phyloP scores from a whole-genome alignment of 192 early-diverging fungal species.

The Coemansia aciculifera region DNA sequence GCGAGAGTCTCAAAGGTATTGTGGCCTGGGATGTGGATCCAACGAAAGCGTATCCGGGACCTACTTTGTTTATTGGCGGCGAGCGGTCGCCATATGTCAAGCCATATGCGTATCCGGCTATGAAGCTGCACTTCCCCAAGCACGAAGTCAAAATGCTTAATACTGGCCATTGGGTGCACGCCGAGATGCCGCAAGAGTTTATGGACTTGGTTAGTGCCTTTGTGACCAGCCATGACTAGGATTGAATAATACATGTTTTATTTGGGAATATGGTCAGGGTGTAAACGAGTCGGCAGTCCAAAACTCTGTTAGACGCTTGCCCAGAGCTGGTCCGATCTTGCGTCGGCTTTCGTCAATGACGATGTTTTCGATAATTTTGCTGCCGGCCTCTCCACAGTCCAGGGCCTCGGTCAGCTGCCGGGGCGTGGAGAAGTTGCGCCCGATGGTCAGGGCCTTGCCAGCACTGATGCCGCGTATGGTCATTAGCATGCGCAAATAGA shows the following conservation, averaged over 20 bases:
- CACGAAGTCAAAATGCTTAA: slow-evolving; percentile 66
- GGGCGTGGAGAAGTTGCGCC: slow-evolving; percentile 68
- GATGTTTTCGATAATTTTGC: slow-evolving; percentile 53
- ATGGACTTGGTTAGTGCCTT: slow-evolving; percentile 59
- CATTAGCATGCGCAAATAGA: slow-evolving; percentile 85
- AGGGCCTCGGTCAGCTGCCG: slow-evolving; percentile 53
- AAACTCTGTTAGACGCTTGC: slow-evolving; percentile 59
- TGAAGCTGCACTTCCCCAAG: slow-evolving; percentile 73
- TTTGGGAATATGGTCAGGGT: neutral
- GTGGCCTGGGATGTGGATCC: slow-evolving; percentile 53
- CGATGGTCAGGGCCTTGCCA: slow-evolving; percentile 83
- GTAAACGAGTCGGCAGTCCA: slow-evolving; percentile 59
- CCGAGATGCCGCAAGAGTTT: slow-evolving; percentile 71
- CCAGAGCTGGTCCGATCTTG: slow-evolving; percentile 57
- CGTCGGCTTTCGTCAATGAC: slow-evolving; percentile 55
- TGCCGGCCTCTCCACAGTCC: slow-evolving; percentile 22
- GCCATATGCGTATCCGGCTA: slow-evolving; percentile 56
- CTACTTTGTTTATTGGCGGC: slow-evolving; percentile 84
- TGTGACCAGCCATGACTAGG: slow-evolving; percentile 12
- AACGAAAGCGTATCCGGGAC: slow-evolving; percentile 56
- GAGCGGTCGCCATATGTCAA: slow-evolving; percentile 65
- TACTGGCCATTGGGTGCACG: slow-evolving; percentile 92
- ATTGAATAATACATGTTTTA: neutral
- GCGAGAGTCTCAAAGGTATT: slow-evolving; percentile 55
- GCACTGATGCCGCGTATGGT: slow-evolving; percentile 76